Conservation (phyloP, 2,329 filamentous ascomycete species). For the Biscogniauxia sp. region DNA sequence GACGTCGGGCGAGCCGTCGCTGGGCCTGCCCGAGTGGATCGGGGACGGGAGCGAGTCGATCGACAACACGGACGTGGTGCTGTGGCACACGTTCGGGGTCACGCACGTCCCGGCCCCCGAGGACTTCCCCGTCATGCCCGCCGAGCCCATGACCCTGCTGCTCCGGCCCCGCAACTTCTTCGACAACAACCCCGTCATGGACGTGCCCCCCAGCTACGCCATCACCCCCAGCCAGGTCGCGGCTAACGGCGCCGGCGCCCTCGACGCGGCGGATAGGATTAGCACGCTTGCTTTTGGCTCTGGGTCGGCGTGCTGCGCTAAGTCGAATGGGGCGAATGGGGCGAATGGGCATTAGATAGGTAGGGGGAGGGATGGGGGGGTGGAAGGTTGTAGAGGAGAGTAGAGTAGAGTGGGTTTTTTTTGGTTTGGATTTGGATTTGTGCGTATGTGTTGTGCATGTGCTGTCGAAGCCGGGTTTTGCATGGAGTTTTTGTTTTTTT, state of each 20-base stretch:
- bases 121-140: constrained; percentile 91
- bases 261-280: constrained; percentile 32
- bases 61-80: constrained; percentile 80
- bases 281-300: constrained; percentile 28
- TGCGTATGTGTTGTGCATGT: no score
- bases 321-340: constrained; percentile 9
- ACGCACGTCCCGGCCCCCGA: constrained; percentile 88
- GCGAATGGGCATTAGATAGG: constrained; percentile 13
- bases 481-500: no score
- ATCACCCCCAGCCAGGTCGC: constrained; percentile 65
- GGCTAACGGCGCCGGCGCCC: constrained; percentile 30
- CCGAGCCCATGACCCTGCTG: constrained; percentile 78
- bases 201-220: constrained; percentile 75
- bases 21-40: constrained; percentile 75
- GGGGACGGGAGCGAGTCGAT: constrained; percentile 66
- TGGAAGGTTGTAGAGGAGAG: no score
- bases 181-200: constrained; percentile 71
- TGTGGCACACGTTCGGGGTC: constrained; percentile 93
- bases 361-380: neutral
- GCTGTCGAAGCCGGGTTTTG: no score
- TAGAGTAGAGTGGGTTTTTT: no score
- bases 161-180: constrained; percentile 83
- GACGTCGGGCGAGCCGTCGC: constrained; percentile 74
- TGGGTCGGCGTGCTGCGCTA: constrained; percentile 11
- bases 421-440: no score